phyloP scores from a whole-genome alignment of 2,329 filamentous ascomycete species.

The Knoxdaviesia proteae region DNA sequence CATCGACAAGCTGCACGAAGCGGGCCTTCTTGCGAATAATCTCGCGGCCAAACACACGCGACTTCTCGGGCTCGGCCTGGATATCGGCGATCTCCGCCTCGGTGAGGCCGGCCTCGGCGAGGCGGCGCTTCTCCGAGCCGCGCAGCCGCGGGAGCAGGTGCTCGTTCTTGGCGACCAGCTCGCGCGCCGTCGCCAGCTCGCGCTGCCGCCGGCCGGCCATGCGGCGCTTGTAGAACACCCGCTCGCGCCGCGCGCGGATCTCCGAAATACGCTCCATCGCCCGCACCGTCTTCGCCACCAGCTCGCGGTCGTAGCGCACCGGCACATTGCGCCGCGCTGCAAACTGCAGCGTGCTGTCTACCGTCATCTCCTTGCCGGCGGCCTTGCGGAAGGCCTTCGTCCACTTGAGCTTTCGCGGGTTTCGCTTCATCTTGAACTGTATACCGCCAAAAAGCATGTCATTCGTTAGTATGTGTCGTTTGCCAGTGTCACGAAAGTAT shows the following conservation, averaged over 20 bases:
- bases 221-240: conserved; percentile 81
- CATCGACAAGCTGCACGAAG: conserved; percentile 7
- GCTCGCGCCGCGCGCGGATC: conserved; percentile 65
- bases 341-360: conserved; percentile 86
- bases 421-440: conserved; percentile 92
- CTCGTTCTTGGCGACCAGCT: conserved; percentile 78
- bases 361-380: conserved; percentile 71
- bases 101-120: conserved; percentile 31
- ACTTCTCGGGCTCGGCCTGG: conserved; percentile 15
- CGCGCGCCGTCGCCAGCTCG: conserved; percentile 60
- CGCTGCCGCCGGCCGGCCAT: conserved; percentile 79
- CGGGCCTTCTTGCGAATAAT: conserved; percentile 10
- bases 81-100: conserved; percentile 28
- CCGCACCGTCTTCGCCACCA: conserved; percentile 68
- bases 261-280: conserved; percentile 84
- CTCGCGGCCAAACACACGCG: conserved; percentile 21
- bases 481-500: not conserved
- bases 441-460: not conserved
- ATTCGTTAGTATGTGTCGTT: conserved; percentile 1
- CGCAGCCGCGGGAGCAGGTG: conserved; percentile 66
- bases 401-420: conserved; percentile 92
- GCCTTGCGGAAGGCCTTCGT: conserved; percentile 74
- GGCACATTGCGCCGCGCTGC: conserved; percentile 84
- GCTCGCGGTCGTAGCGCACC: conserved; percentile 85
- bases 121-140: conserved; percentile 36